Evolutionary conservation across 225 moss, liverwort and hornwort species (phyloP).

Genomic region (Lunularia cruciata): DNA sequence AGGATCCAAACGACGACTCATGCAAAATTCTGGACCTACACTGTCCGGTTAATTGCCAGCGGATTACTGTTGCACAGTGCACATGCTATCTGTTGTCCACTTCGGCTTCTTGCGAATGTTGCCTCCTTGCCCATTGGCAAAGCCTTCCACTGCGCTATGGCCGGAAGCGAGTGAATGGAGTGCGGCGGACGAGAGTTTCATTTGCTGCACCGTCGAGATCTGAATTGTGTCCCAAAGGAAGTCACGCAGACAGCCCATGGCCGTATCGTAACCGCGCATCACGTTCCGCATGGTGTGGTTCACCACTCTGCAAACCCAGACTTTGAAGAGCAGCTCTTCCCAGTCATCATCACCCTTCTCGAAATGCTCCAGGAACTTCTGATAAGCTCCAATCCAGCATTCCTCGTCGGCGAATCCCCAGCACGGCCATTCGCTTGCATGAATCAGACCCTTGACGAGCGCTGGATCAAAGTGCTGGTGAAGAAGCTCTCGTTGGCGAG

Average conservation of each 20-base stretch:
- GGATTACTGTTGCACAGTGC: conserved; percentile 31
- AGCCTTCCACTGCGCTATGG: conserved; percentile 37
- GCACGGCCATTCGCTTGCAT: conserved; percentile 47
- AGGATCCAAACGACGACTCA: not conserved
- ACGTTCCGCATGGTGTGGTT: conserved; percentile 51
- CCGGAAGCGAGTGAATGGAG: conserved; percentile 32
- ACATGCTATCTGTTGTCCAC: conserved; percentile 35
- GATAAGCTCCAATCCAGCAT: conserved; percentile 38
- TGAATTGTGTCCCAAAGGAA: conserved; percentile 47
- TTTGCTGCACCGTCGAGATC: conserved; percentile 27
- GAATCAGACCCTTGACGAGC: conserved; percentile 37
- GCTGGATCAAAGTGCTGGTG: conserved; percentile 51
- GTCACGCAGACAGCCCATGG: conserved; percentile 43
- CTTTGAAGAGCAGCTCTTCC: conserved; percentile 54
- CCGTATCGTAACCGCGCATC: conserved; percentile 49
- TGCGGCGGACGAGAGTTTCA: conserved; percentile 11
- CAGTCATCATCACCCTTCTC: conserved; percentile 50
- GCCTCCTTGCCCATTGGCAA: conserved; percentile 34
- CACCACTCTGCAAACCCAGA: conserved; percentile 48
- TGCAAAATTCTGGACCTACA: not conserved
- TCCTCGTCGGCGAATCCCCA: conserved; percentile 57
- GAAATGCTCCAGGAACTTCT: conserved; percentile 47
- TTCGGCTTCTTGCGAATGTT: conserved; percentile 37
- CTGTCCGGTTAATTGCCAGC: not conserved
- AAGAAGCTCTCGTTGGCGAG: conserved; percentile 44